Evolutionary conservation across 2,329 filamentous ascomycete species (phyloP).

Genomic region (Thelonectria olida): DNA sequence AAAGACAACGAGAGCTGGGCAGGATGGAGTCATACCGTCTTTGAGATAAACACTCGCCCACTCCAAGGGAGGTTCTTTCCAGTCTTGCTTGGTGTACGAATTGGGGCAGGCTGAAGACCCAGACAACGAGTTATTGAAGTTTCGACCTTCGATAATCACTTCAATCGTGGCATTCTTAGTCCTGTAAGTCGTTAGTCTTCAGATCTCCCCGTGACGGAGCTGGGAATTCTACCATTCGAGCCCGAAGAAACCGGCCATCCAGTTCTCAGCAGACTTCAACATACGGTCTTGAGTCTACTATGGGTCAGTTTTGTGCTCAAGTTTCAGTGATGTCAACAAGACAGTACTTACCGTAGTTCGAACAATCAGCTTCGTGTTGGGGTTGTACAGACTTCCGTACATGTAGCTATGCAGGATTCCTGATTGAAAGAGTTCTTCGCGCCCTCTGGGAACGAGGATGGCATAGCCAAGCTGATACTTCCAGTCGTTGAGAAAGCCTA

Average conservation of each 20-base stretch:
- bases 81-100: constrained; percentile 59
- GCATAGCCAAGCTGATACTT: constrained; percentile 74
- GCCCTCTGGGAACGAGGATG: constrained; percentile 76
- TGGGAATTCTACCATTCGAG: constrained; percentile 65
- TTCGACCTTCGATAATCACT: constrained; percentile 70
- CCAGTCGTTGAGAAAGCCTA: constrained; percentile 77
- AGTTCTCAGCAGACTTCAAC: constrained; percentile 81
- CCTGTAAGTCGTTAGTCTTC: constrained; percentile 47
- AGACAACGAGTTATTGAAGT: constrained; percentile 76
- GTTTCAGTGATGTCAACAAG: background rate
- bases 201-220: too few species aligned
- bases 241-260: constrained; percentile 82
- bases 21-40: constrained; percentile 53
- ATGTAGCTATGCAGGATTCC: constrained; percentile 75
- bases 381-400: constrained; percentile 76
- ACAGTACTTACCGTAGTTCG: constrained; percentile 66
- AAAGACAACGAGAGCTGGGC: background rate
- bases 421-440: constrained; percentile 77
- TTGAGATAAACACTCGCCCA: constrained; percentile 74
- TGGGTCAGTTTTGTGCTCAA: constrained; percentile 21
- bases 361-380: constrained; percentile 76
- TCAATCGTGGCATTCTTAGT: constrained; percentile 77
- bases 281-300: constrained; percentile 75
- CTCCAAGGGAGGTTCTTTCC: constrained; percentile 61
- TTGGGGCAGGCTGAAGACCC: constrained; percentile 75